Conservation (phyloP, 768 basidiomycete genomes). For the Trametes coccinea region DNA sequence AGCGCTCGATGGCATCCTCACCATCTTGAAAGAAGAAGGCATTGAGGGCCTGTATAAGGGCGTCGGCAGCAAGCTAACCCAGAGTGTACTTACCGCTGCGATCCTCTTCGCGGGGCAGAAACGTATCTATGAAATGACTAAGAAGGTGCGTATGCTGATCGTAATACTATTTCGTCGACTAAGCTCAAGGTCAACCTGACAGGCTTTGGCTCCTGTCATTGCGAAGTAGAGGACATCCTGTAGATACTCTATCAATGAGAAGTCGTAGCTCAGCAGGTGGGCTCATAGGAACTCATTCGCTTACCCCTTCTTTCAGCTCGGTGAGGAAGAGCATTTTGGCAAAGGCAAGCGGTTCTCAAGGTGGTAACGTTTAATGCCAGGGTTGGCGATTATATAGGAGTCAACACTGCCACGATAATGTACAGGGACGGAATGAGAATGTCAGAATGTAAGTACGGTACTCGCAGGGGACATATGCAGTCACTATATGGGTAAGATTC, state of each 20-base stretch:
- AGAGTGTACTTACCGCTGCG: constrained; percentile 91
- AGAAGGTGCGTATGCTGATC: constrained; percentile 37
- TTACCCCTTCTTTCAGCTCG: too few relatives aligned
- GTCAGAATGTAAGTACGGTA: too few relatives aligned
- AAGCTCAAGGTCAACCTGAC: background rate
- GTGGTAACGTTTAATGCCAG: too few relatives aligned
- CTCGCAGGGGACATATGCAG: too few relatives aligned
- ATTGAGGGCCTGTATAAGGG: constrained; percentile 86
- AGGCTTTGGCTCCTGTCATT: constrained; percentile 13
- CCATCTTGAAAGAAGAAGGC: constrained; percentile 79
- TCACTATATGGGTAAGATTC: background rate
- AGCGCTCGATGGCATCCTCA: constrained; percentile 71
- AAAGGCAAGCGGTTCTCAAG: too few relatives aligned
- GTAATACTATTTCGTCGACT: background rate
- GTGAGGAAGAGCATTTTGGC: too few relatives aligned
- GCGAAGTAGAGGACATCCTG: background rate
- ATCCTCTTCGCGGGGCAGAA: constrained; percentile 91
- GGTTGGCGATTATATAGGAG: background rate
- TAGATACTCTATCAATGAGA: background rate
- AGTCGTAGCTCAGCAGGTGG: too few relatives aligned
- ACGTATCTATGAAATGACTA: constrained; percentile 75
- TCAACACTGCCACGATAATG: background rate
- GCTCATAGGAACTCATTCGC: too few relatives aligned
- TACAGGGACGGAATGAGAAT: background rate
- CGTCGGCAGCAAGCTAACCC: constrained; percentile 82